Evolutionary conservation across 2,329 filamentous ascomycete species (phyloP).

Genomic region (Exserohilum rostratum): DNA sequence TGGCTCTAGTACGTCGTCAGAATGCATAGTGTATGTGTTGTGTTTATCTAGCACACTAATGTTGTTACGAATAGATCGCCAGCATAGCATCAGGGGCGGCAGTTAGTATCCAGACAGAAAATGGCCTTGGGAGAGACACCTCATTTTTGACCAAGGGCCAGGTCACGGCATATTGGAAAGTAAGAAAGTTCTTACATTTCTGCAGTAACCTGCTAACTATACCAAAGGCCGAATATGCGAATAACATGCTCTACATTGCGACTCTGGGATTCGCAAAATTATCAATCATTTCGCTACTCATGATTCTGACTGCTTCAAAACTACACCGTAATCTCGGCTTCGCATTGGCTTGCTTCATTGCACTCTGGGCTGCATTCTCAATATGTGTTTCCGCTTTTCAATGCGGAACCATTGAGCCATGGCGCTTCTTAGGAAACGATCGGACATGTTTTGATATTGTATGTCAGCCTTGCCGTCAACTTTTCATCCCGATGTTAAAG

Average conservation of each 20-base stretch:
- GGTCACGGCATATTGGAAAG: constrained; percentile 40
- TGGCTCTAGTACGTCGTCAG: constrained; percentile 36
- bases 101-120: constrained; percentile 38
- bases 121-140: constrained; percentile 40
- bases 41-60: constrained; percentile 16
- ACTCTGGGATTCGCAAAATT: constrained; percentile 44
- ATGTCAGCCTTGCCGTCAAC: constrained; percentile 5
- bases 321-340: constrained; percentile 38
- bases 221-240: constrained; percentile 43
- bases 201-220: neutral
- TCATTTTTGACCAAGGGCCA: constrained; percentile 23
- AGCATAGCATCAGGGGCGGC: constrained; percentile 44
- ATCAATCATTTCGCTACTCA: constrained; percentile 45
- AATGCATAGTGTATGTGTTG: neutral
- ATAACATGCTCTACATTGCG: constrained; percentile 43
- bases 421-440: constrained; percentile 25
- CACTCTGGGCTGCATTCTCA: constrained; percentile 40
- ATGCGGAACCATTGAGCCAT: constrained; percentile 38
- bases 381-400: constrained; percentile 40
- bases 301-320: constrained; percentile 41
- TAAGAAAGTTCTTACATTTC: constrained; percentile 13
- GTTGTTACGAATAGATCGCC: constrained; percentile 22
- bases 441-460: constrained; percentile 34
- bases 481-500: neutral
- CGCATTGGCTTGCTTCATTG: constrained; percentile 32